Percentiles rank a stretch among this genome's conserved stretches.
These are phyloP conservation scores for Tuber microsphaerosporum DNA, from an alignment of 495 filamentous ascomycete genomes.

Conservation along the genomic window DNA sequence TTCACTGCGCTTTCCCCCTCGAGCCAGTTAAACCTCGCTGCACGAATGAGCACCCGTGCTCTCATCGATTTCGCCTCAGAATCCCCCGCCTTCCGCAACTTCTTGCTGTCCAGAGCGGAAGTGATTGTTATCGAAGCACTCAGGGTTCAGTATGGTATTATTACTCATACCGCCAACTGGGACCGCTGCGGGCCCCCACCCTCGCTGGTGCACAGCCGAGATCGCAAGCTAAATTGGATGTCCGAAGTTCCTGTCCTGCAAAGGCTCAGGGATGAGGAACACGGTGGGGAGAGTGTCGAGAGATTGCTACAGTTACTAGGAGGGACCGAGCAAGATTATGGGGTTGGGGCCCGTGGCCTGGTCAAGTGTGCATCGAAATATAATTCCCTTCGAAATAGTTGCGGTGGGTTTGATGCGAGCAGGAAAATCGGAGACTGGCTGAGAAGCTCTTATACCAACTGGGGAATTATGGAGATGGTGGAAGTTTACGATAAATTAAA, in stretches of 20 bases:
- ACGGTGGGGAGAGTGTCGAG: conserved; percentile 12
- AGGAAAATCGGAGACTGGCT: conserved; percentile 20
- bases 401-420: not conserved
- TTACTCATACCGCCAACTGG: conserved; percentile 4
- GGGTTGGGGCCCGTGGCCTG: conserved; percentile 26
- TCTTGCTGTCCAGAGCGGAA: conserved; percentile 13
- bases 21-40: conserved; percentile 29
- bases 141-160: conserved; percentile 26
- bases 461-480: conserved; percentile 28
- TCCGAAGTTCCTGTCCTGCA: conserved; percentile 23
- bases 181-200: conserved; percentile 1
- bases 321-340: not conserved
- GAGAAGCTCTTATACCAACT: conserved; percentile 21
- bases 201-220: not conserved
- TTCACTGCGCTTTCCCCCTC: conserved; percentile 27
- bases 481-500: conserved; percentile 23
- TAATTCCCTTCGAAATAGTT: not conserved
- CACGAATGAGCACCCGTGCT: conserved; percentile 26
- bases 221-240: not conserved
- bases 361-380: conserved; percentile 22
- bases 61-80: conserved; percentile 30
- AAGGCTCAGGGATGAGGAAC: conserved; percentile 24
- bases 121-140: conserved; percentile 25
- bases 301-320: conserved; percentile 16
- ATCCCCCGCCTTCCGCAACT: conserved; percentile 27